A percentile compares a stretch with the other conserved stretches of the same genome.
Evolutionary conservation across 495 filamentous ascomycete genomes (phyloP).

Genomic region (Massariosphaeria phaeospora): DNA sequence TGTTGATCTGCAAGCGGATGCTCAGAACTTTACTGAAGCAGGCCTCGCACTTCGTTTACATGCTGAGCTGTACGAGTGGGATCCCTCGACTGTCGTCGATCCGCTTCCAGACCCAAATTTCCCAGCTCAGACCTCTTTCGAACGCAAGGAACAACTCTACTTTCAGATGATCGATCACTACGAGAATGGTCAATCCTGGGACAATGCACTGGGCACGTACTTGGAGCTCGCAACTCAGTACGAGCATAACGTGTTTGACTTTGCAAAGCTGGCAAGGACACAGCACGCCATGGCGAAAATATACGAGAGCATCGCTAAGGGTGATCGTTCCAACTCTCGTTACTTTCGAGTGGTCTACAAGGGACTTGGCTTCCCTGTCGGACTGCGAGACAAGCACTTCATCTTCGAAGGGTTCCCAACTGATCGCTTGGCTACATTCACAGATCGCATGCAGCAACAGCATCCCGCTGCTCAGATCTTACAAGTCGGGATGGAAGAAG

Average conservation of each 20-base stretch:
- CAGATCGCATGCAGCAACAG: slow-evolving; percentile 87
- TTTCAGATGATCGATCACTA: slow-evolving; percentile 92
- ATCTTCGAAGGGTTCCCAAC: slow-evolving; percentile 77
- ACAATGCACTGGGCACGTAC: slow-evolving; percentile 82
- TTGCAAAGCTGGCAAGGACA: slow-evolving; percentile 79
- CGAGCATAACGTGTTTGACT: slow-evolving; percentile 83
- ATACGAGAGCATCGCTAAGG: slow-evolving; percentile 79
- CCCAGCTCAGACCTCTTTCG: slow-evolving; percentile 82
- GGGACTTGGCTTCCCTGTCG: slow-evolving; percentile 81
- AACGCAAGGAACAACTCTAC: slow-evolving; percentile 86
- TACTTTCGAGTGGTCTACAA: slow-evolving; percentile 92
- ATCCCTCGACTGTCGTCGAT: slow-evolving; percentile 61
- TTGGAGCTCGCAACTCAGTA: slow-evolving; percentile 87
- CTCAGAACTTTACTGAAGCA: slow-evolving; percentile 80
- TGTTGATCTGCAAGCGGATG: slow-evolving; percentile 67
- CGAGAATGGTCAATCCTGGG: slow-evolving; percentile 90
- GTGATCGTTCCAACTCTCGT: slow-evolving; percentile 67
- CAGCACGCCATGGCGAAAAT: slow-evolving; percentile 91
- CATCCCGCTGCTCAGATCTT: slow-evolving; percentile 84
- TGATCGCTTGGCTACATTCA: slow-evolving; percentile 75
- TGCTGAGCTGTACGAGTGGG: slow-evolving; percentile 91
- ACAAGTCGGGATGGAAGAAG: slow-evolving; percentile 63
- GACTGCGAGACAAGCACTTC: slow-evolving; percentile 83
- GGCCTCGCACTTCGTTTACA: slow-evolving; percentile 86
- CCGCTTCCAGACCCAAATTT: slow-evolving; percentile 68